Evolutionary conservation across 352 stramenopile genomes (phyloP), one percentile per base, ranked within the genome.

Genomic region (Phytophthora hibernalis): DNA sequence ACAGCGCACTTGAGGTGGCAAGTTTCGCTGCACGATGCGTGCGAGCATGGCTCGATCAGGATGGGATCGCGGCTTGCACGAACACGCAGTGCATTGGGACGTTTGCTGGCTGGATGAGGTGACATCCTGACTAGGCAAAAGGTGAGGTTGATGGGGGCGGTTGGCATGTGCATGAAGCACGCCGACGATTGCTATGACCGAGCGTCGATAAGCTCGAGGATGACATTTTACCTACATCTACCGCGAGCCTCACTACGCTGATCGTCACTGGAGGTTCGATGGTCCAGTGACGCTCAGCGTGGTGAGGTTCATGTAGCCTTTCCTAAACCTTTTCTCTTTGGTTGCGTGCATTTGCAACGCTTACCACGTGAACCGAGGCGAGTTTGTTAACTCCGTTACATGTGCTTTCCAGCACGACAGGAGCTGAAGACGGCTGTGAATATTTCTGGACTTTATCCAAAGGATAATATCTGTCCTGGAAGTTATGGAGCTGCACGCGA

Each of bases 11-110:
- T 52, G 13, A 47, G 28, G 28, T 6, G 18, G 51, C 43, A 72
- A 72, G 53, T 73, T 73, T 73, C 65, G 65, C 65, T 69, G 59
- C 65, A 73, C 52, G 65, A 22, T 73, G 38, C 38, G 24, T 22
- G 57, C 64, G 21, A 44, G 52, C 44, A 63, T 44, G 18, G 35
- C 64, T 68, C 42, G 43, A 35, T 10, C 50, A 61, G 62, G 64
- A 72, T 72, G 64, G 64, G 64, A 22, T 72, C 52, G 51, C 58
- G 52, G 18, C 54, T 70, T 70, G 62, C 62, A 18, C 47, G 54
- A 70, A 70, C 47, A 65, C 30, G 45, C 44, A 60, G n/a, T 24
- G 54, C 26, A 58, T 33, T 44, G 61, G 52, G 59, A 31, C 42
- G 13, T 22, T 40, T 54, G 53, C 53, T 26, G 33, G n/a, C 20